A percentile compares a stretch with the other conserved stretches of the same genome.
Conservation (phyloP, 352 stramenopile genomes). For the Phytophthora nicotianae region DNA sequence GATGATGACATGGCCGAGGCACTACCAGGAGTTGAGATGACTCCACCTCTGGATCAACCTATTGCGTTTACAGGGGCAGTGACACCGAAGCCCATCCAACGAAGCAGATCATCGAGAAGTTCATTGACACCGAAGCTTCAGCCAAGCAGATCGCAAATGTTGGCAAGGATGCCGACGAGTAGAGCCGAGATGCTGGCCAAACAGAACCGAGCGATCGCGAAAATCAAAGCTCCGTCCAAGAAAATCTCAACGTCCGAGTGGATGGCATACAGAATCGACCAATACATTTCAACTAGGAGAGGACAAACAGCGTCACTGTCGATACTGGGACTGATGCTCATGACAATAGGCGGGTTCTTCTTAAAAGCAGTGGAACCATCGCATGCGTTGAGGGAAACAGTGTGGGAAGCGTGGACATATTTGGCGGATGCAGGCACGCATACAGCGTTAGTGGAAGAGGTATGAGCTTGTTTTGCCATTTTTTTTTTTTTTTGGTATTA, state of each 20-base stretch:
- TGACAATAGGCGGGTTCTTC: conserved; percentile 46
- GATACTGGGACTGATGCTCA: conserved; percentile 48
- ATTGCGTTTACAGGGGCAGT: conserved; percentile 6
- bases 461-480: conserved; percentile 12
- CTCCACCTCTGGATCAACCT: neutral
- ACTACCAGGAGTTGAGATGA: conserved; percentile 18
- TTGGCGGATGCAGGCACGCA: conserved; percentile 60
- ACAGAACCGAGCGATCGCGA: conserved; percentile 28
- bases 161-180: conserved; percentile 28
- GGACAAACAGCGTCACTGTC: conserved; percentile 61
- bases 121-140: conserved; percentile 19
- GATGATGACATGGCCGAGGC: conserved; percentile 17
- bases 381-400: conserved; percentile 41
- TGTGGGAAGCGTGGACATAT: conserved; percentile 74
- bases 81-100: conserved; percentile 12
- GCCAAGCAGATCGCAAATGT: conserved; percentile 15
- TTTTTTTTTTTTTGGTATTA: neutral
- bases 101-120: conserved; percentile 10
- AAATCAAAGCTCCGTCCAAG: conserved; percentile 31
- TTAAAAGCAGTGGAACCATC: conserved; percentile 43
- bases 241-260: conserved; percentile 48
- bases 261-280: conserved; percentile 57
- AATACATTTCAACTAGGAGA: conserved; percentile 65
- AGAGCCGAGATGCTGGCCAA: conserved; percentile 34
- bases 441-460: conserved; percentile 38